Base-by-base conservation (phyloP, 768 basidiomycete species). In the Podaxis rugospora region DNA sequence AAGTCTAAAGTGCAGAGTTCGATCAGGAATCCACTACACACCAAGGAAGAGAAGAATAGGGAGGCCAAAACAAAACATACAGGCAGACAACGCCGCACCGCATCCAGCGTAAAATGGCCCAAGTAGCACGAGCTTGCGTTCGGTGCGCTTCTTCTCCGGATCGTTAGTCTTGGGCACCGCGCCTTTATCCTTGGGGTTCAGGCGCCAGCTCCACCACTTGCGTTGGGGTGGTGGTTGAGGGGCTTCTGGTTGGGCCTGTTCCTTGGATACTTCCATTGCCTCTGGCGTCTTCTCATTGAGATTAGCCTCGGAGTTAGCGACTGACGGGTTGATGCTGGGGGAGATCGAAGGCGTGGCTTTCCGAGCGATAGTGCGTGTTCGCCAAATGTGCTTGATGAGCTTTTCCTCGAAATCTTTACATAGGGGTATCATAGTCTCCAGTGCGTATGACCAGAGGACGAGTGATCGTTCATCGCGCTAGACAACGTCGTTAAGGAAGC, bases 381-480 rank as follows among this genome's bases (percentile, higher is more conserved):
- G 74, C 92, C 92, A 93, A 56, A 95, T 88, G 66, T 89, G 86
- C 67, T 86, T 85, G 77, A 93, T 91, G 69, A 94, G 79, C 65
- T 86, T 86, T 40, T 87, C 83, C 66, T 92, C 88, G 65, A 92
- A 88, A 67, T 90, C 90, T 55, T 80, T 80, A 69, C 82, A 87
- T 16, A 86, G 72, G 0, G 87, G 84, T 61, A 93, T 86, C 65
- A 95, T 87, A 44, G 69, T 68, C 63, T 82, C 83, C 44, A 93
- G 77, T 62, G 83, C 78, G 70, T 93, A 90, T 1, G 87, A 82
- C 92, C 92, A 95, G 23, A 93, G 82, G 23, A 94, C 80, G n/a
- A 94, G 83, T 13, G 88, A 85, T 14, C 83, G 79, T 66, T 93
- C 90, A 71, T 89, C 83, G 16, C 91, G 85, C 78, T 80, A 51